phyloP scores from a whole-genome alignment of 1,284 basidiomycete genomes.

The Irpex sp. region DNA sequence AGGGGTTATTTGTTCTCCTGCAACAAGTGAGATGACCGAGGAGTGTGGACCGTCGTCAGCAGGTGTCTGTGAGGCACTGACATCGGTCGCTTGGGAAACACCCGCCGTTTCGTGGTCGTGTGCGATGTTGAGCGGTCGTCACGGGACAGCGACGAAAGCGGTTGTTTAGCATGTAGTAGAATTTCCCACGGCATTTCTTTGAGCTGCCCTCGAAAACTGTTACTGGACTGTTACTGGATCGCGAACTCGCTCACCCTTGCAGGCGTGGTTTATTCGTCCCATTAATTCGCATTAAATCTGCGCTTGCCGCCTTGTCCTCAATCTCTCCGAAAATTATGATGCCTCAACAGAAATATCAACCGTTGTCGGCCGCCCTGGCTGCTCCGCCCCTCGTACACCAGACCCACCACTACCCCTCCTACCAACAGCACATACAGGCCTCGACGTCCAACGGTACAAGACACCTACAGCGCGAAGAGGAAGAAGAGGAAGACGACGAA shows the following conservation, averaged over 20 bases:
- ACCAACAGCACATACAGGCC: constrained; percentile 24
- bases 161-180: background rate
- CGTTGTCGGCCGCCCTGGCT: constrained; percentile 66
- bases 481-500: constrained; percentile 64
- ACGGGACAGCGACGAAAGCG: constrained; percentile 2
- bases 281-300: constrained; percentile 21
- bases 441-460: constrained; percentile 23
- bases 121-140: background rate
- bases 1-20: background rate
- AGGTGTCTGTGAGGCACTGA: background rate
- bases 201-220: constrained; percentile 9
- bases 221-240: constrained; percentile 4
- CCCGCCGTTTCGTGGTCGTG: background rate
- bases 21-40: background rate
- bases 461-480: constrained; percentile 35
- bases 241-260: constrained; percentile 10
- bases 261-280: constrained; percentile 11
- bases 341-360: constrained; percentile 78
- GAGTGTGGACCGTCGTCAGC: background rate
- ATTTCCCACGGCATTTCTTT: constrained; percentile 14
- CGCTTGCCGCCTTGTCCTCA: constrained; percentile 19
- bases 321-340: constrained; percentile 35
- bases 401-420: constrained; percentile 23
- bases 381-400: constrained; percentile 43
- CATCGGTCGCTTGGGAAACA: background rate